A percentile compares a stretch with the other conserved stretches of the same genome.
These are phyloP conservation scores for Eucalyptus urophylla DNA, from an alignment of 345 rosid species.

Conservation along the genomic window DNA sequence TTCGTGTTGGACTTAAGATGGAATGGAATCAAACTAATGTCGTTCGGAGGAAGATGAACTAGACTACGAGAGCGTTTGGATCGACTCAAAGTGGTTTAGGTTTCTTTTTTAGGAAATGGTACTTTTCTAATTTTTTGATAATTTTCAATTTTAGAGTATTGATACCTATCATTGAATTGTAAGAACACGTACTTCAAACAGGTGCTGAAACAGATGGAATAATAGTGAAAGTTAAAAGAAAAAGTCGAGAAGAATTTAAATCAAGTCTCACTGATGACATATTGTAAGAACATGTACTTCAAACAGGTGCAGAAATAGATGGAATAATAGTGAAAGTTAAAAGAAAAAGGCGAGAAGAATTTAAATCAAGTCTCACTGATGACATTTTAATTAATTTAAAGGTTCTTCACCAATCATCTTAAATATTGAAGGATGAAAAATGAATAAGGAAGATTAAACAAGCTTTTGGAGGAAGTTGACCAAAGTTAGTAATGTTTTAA, in stretches of 20 bases:
- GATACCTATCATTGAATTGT: not conserved
- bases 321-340: not conserved
- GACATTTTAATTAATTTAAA: not conserved
- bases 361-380: not conserved
- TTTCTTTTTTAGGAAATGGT: not conserved
- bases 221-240: not conserved
- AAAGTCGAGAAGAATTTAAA: not conserved
- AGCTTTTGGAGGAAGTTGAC: not conserved
- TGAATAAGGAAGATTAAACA: not conserved
- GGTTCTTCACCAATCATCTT: not conserved
- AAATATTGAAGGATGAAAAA: not conserved
- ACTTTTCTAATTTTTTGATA: not conserved
- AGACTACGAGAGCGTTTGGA: not conserved
- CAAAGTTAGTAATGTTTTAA: not conserved
- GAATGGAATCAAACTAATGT: not conserved
- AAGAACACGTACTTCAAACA: not conserved
- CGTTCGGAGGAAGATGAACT: not conserved
- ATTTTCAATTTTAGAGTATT: not conserved
- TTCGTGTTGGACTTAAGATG: not conserved
- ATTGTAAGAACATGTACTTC: not conserved
- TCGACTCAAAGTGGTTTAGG: not conserved
- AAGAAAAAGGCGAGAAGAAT: not conserved
- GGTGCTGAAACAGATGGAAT: not conserved
- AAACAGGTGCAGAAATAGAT: accelerated
- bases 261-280: not conserved